Evolutionary conservation across 2,329 filamentous ascomycete genomes (phyloP), one percentile per base, ranked within the genome.

Genomic region (Cylindrodendrum hubeiense): DNA sequence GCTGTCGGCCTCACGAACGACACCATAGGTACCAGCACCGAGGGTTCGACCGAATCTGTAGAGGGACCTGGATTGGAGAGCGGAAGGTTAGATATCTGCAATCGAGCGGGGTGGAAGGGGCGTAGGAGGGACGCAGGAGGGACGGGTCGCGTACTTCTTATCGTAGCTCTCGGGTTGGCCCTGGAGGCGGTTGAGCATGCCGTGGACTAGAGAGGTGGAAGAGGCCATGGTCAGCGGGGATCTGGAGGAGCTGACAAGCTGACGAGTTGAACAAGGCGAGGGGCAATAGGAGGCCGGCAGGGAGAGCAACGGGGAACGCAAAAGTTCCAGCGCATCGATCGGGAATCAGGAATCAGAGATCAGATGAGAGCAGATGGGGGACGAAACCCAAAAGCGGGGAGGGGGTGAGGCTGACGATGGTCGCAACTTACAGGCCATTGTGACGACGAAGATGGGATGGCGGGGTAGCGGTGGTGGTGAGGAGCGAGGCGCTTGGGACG

Each of bases 141-240:
- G 63, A 77, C 85, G 65, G 61, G 13, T 69, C 53, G 71, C 74
- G 77, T 84, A 97, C 93, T 99, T 99, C 84, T 97, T 97, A 80
- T 98, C 96, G 85, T 99, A 99, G 84, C 94, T 98, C 74, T 97
- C 94, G 73, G 95, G 95, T 85, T 98, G 95, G 81, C 95, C 94
- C 77, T 97, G 93, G 77, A 98, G 92, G 88, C 95, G 94, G 84
- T 95, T 97, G 76, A 98, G 87, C 93, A 98, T 97, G 78, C 88
- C 92, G 74, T 91, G 85, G 84, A 97, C 94, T 97, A 67, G 57
- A 61, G 43, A 69, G 33, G 61, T 65, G 53, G 61, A 58, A 26
- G 50, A 43, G 33, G 57, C 41, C 58, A 69, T 67, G 49, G 69
- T 76, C 67, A 76, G 74, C 74, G 59, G 44, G 17, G 19, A 9